phyloP scores from a whole-genome alignment of 179 eudicot species.

The Drosera spatulata region DNA sequence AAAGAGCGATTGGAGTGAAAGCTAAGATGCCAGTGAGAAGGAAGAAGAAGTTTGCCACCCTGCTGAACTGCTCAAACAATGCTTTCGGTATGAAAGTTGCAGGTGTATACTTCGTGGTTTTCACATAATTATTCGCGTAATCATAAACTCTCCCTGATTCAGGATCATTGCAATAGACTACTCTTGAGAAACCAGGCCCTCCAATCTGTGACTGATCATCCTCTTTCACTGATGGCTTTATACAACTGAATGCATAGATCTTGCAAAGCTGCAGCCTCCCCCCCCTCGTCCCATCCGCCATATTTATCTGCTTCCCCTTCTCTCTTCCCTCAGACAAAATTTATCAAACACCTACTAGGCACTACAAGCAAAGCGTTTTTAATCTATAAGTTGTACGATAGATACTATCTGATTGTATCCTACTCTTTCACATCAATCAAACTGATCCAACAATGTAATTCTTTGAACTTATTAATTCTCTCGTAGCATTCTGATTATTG shows the following conservation, averaged over 20 bases:
- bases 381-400: too few species aligned
- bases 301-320: background rate
- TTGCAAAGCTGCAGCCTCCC: conserved; percentile 62
- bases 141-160: conserved; percentile 22
- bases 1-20: conserved; percentile 72
- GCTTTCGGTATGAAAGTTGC: conserved; percentile 76
- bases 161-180: conserved; percentile 65
- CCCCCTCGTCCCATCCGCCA: conserved; percentile 22
- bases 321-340: background rate
- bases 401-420: too few species aligned
- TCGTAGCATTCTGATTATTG: too few species aligned
- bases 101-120: conserved; percentile 67
- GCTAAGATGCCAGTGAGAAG: conserved; percentile 68
- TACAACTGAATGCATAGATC: conserved; percentile 73
- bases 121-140: conserved; percentile 62
- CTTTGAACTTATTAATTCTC: too few species aligned
- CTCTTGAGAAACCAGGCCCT: conserved; percentile 80
- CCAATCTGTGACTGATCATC: conserved; percentile 75
- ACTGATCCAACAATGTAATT: too few species aligned
- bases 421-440: too few species aligned
- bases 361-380: too few species aligned
- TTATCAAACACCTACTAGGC: background rate
- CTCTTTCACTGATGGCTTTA: conserved; percentile 21
- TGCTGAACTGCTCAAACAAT: conserved; percentile 93
- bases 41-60: conserved; percentile 86